phyloP scores from a whole-genome alignment of 2,329 filamentous ascomycete species.

The Penicillium sp. region DNA sequence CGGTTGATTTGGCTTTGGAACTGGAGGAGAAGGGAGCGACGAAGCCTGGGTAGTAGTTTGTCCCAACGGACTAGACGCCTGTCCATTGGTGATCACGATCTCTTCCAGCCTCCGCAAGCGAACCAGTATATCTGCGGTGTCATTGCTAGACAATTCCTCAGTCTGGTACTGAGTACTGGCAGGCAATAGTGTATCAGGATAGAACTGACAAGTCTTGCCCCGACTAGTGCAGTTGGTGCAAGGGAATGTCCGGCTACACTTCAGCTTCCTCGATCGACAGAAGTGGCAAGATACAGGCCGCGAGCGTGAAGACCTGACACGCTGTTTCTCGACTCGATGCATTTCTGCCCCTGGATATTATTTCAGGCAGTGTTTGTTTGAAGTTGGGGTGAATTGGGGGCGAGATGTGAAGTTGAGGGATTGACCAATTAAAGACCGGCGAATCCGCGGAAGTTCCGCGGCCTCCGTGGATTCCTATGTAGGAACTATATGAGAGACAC shows the following conservation, averaged over 20 bases:
- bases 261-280: slow-evolving; percentile 44
- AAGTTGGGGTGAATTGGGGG: neutral
- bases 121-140: slow-evolving; percentile 10
- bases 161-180: neutral
- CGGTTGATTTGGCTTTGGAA: neutral
- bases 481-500: neutral
- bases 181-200: slow-evolving; percentile 1
- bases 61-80: neutral
- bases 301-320: slow-evolving; percentile 10
- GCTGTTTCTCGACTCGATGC: slow-evolving; percentile 12
- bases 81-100: slow-evolving; percentile 10
- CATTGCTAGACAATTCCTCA: neutral
- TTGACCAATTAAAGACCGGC: slow-evolving; percentile 10
- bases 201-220: slow-evolving; percentile 24
- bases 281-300: slow-evolving; percentile 35
- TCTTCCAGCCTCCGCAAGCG: slow-evolving; percentile 16
- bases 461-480: neutral
- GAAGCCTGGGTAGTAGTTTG: neutral
- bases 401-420: neutral
- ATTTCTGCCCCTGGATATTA: neutral
- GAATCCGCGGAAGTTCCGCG: slow-evolving; percentile 16
- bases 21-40: neutral
- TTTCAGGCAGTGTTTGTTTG: neutral
- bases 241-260: slow-evolving; percentile 50
- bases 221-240: slow-evolving; percentile 46